phyloP scores from a whole-genome alignment of 768 basidiomycete species.

The Mycena belliarum region DNA sequence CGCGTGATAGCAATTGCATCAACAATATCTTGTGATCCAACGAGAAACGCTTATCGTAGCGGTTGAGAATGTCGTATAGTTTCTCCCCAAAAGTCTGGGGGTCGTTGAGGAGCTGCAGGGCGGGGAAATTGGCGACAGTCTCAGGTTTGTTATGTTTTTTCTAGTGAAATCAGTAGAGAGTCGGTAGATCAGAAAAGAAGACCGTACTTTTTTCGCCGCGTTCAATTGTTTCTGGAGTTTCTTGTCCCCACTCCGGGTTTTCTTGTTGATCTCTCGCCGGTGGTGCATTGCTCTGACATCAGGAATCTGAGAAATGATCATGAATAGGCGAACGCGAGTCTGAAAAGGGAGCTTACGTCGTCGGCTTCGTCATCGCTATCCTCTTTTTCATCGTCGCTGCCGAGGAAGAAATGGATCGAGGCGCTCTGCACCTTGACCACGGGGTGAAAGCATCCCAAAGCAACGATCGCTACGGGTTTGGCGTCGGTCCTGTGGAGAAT shows the following conservation, averaged over 20 bases:
- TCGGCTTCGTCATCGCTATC: slow-evolving; percentile 75
- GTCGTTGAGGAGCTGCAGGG: slow-evolving; percentile 89
- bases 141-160: slow-evolving; percentile 35
- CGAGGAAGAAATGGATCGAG: slow-evolving; percentile 96
- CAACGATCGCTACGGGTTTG: slow-evolving; percentile 90
- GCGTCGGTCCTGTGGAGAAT: slow-evolving; percentile 68
- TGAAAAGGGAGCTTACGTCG: slow-evolving; percentile 35
- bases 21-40: slow-evolving; percentile 96
- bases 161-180: slow-evolving; percentile 25
- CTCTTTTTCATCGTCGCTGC: slow-evolving; percentile 73
- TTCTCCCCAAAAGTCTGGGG: slow-evolving; percentile 96
- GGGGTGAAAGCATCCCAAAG: slow-evolving; percentile 92
- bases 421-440: slow-evolving; percentile 92
- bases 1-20: slow-evolving; percentile 94
- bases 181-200: background rate
- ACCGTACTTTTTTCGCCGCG: slow-evolving; percentile 66
- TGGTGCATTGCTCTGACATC: slow-evolving; percentile 80
- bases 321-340: background rate
- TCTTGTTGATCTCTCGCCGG: slow-evolving; percentile 91
- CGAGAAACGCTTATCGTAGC: slow-evolving; percentile 91
- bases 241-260: slow-evolving; percentile 80
- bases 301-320: slow-evolving; percentile 44
- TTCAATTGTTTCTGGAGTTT: slow-evolving; percentile 76
- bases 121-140: slow-evolving; percentile 76
- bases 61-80: slow-evolving; percentile 80